Percentiles rank a stretch among this genome's conserved stretches.
phyloP scores from a whole-genome alignment of 257 asterid species.

The Osmanthus fragrans region DNA sequence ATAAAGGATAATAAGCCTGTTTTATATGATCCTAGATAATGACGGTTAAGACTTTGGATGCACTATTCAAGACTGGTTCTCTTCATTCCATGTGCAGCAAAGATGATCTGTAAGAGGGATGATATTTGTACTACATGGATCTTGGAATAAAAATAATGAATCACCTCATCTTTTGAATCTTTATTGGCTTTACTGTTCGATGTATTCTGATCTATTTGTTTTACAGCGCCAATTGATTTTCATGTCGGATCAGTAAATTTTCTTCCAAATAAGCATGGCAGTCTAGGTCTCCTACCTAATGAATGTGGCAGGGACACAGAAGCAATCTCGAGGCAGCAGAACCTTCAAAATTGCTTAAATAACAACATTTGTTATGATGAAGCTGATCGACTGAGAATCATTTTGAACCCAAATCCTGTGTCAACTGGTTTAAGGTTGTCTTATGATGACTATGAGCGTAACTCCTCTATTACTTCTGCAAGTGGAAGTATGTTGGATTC shows the following conservation, averaged over 20 bases:
- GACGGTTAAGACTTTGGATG: background rate
- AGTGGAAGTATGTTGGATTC: slow-evolving; percentile 56
- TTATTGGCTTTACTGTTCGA: slow-evolving; percentile 10
- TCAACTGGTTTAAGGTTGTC: slow-evolving; percentile 86
- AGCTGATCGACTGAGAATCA: slow-evolving; percentile 40
- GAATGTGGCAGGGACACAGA: slow-evolving; percentile 51
- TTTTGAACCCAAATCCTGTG: slow-evolving; percentile 60
- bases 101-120: background rate
- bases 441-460: slow-evolving; percentile 79
- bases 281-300: slow-evolving; percentile 42
- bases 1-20: background rate
- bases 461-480: slow-evolving; percentile 72
- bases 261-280: slow-evolving; percentile 47
- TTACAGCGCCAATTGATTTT: slow-evolving; percentile 57
- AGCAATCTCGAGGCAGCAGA: slow-evolving; percentile 51
- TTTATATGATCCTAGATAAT: background rate
- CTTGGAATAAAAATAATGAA: background rate
- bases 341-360: slow-evolving; percentile 54
- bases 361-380: slow-evolving; percentile 48
- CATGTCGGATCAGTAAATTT: slow-evolving; percentile 54
- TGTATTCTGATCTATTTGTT: slow-evolving; percentile 17
- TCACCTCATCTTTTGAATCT: background rate
- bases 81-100: background rate
- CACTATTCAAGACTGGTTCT: background rate
- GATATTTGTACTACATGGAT: background rate